Evolutionary conservation across 345 rosid species (phyloP).

Genomic region (Salix purpurea): DNA sequence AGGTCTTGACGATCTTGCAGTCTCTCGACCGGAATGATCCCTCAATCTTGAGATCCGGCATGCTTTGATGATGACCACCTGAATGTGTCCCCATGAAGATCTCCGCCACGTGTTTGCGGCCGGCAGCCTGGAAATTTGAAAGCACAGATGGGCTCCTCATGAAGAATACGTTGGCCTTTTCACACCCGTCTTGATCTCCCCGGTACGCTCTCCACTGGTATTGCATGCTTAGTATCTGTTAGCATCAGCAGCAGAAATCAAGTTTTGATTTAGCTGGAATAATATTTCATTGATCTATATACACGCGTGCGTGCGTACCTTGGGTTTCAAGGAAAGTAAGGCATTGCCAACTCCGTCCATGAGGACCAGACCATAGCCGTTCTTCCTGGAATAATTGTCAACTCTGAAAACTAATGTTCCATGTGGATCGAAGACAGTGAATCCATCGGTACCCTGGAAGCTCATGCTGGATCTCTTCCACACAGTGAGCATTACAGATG

Average conservation of each 20-base stretch:
- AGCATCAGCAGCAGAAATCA: background rate
- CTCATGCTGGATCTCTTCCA: slow-evolving; percentile 60
- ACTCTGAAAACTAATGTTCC: slow-evolving; percentile 45
- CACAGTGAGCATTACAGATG: slow-evolving; percentile 26
- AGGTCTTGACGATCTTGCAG: slow-evolving; percentile 20
- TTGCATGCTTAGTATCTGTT: slow-evolving; percentile 40
- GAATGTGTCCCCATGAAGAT: slow-evolving; percentile 20
- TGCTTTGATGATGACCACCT: background rate
- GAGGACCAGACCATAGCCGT: slow-evolving; percentile 32
- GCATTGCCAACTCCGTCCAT: slow-evolving; percentile 55
- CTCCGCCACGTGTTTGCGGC: slow-evolving; percentile 28
- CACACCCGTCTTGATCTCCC: slow-evolving; percentile 22
- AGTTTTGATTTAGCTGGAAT: too few species aligned
- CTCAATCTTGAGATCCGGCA: slow-evolving; percentile 37
- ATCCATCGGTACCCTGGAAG: slow-evolving; percentile 57
- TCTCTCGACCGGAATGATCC: slow-evolving; percentile 39
- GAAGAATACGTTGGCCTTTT: slow-evolving; percentile 31
- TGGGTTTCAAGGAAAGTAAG: slow-evolving; percentile 38
- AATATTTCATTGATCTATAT: too few species aligned
- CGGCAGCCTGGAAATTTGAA: background rate
- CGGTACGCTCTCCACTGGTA: slow-evolving; percentile 44
- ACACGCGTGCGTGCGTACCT: slow-evolving; percentile 13
- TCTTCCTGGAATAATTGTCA: slow-evolving; percentile 50
- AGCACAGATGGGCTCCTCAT: slow-evolving; percentile 34
- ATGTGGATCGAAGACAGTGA: slow-evolving; percentile 39